Evolutionary conservation across 768 basidiomycete species (phyloP), one percentile per base, ranked within the genome.

Genomic region (Naematelia encephala): DNA sequence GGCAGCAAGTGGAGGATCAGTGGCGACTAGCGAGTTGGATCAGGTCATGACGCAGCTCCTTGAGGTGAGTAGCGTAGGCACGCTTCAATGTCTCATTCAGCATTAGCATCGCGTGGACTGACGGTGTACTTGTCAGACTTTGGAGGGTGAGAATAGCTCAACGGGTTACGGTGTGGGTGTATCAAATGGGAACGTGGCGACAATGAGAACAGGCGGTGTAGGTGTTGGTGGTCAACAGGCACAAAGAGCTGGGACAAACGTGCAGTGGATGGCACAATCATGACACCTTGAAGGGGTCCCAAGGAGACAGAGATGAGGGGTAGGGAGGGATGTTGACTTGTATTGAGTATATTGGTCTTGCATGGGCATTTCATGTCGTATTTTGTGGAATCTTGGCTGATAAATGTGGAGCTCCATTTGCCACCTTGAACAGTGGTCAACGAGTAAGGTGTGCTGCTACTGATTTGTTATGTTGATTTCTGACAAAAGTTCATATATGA

Each of bases 21-120:
- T 92, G 27, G 84, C 87, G 2, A 85, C 88, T 1, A 81, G 84
- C n/a, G 92, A 97, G 61, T 88, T 97, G 34, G 93, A 97, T 69
- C 84, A 84, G 60, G 86, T 92, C 3, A 81, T 96, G 60, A 85
- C 84, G 23, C 87, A 89, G 82, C 78, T 98, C 43, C 81, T 92
- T 16, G 90, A 94, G 84, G 75, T 75, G 55, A 68, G 73, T 61
- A 4, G 25, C 30, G 13, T 42, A 14, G n/a, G n/a, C n/a, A n/a
- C n/a, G n/a, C n/a, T n/a, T n/a, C n/a, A n/a, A n/a, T n/a, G n/a
- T n/a, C n/a, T n/a, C n/a, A 16, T 16, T 21, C n/a, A n/a, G n/a
- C n/a, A n/a, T 16, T 29, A 25, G n/a, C 5, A 23, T 27, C 14
- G 3, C 16, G 23, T 22, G 27, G 21, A 39, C 51, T 25, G 59